phyloP scores from a whole-genome alignment of 1,284 basidiomycete species.

The Malassezia japonica region DNA sequence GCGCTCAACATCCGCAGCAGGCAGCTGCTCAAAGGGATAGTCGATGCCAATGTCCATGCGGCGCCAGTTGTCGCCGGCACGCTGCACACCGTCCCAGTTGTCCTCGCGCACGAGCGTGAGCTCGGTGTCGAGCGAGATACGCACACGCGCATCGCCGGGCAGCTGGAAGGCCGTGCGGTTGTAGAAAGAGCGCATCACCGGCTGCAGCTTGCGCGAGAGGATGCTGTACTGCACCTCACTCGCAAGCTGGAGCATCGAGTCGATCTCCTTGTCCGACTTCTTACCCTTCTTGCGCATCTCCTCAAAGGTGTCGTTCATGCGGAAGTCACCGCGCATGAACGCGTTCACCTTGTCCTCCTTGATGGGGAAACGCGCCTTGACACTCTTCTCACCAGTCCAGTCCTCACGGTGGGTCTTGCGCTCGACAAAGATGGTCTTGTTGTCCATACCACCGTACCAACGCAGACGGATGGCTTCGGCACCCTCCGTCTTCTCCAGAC shows the following conservation, averaged over 20 bases:
- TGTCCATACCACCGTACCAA: conserved; percentile 87
- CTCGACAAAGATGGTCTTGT: conserved; percentile 81
- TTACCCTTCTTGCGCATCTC: conserved; percentile 79
- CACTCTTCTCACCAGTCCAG: conserved; percentile 98
- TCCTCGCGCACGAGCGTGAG: conserved; percentile 88
- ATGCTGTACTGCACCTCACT: conserved; percentile 90
- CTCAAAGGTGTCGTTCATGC: conserved; percentile 88
- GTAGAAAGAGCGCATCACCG: conserved; percentile 96
- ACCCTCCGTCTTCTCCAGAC: conserved; percentile 95
- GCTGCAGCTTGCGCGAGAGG: conserved; percentile 65
- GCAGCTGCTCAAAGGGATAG: conserved; percentile 72
- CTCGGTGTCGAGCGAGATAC: conserved; percentile 95
- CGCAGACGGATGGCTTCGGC: conserved; percentile 90
- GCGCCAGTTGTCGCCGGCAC: conserved; percentile 82
- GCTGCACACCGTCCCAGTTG: conserved; percentile 77
- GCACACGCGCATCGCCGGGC: conserved; percentile 91
- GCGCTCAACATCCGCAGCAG: conserved; percentile 68
- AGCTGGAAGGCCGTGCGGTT: conserved; percentile 98
- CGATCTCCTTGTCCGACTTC: conserved; percentile 85
- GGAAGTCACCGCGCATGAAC: conserved; percentile 80
- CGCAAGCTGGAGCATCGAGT: conserved; percentile 89
- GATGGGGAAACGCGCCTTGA: conserved; percentile 94
- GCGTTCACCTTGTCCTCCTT: conserved; percentile 91
- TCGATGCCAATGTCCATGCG: conserved; percentile 88
- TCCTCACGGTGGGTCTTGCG: conserved; percentile 98